Evolutionary conservation across 441 rosid species (phyloP), one percentile per base, ranked within the genome.

Genomic region (Sinapis alba): DNA sequence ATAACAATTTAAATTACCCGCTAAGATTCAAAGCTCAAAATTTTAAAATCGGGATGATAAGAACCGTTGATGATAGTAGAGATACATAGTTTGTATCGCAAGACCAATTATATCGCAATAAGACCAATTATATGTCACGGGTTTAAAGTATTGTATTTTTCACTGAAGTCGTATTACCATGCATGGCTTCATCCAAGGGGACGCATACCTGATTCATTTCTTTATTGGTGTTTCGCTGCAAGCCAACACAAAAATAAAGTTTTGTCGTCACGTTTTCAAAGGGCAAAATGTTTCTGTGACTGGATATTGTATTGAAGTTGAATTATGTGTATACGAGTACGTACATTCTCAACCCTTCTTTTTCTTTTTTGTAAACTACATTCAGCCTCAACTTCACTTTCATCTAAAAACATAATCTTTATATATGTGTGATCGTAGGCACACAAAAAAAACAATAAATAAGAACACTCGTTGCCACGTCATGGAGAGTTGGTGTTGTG

Each of bases 401-500:
- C n/a, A n/a, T n/a, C n/a, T n/a, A n/a, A n/a, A n/a, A n/a, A n/a
- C n/a, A n/a, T n/a, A n/a, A n/a, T n/a, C n/a, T n/a, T n/a, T n/a
- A n/a, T n/a, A n/a, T n/a, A n/a, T n/a, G n/a, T n/a, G n/a, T n/a
- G n/a, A n/a, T n/a, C n/a, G n/a, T n/a, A n/a, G n/a, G n/a, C n/a
- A n/a, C n/a, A n/a, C n/a, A n/a, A n/a, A n/a, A n/a, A n/a, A n/a
- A n/a, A n/a, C n/a, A n/a, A n/a, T n/a, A n/a, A n/a, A n/a, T n/a
- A n/a, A n/a, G n/a, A n/a, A n/a, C n/a, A n/a, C n/a, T n/a, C n/a
- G n/a, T n/a, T n/a, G n/a, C n/a, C n/a, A n/a, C n/a, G n/a, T n/a
- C 89, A 86, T 3, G 84, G 86, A 36, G 97, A 91, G 84, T 76
- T 93, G 84, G 84, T 91, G 85, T 94, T 93, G 65, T 93, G 89